Percentiles rank a stretch among this genome's conserved stretches.
Conservation (phyloP, 2,329 filamentous ascomycete species). For the Botrytis pseudocinerea region DNA sequence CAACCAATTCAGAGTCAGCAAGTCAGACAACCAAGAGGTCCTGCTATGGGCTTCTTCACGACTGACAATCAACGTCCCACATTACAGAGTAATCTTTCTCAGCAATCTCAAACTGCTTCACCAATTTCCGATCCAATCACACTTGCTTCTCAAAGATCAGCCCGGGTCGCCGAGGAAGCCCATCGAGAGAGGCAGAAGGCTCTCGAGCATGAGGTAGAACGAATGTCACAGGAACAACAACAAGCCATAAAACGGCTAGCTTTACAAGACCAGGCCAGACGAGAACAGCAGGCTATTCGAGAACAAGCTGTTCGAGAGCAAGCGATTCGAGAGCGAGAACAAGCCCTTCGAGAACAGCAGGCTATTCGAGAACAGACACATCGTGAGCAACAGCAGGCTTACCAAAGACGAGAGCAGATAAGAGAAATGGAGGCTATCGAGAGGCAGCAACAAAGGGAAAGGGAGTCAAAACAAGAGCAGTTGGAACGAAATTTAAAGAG, state of each 20-base stretch:
- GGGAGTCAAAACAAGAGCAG: conserved; percentile 9
- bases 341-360: conserved; percentile 8
- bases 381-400: conserved; percentile 6
- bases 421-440: conserved; percentile 14
- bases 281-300: conserved; percentile 5
- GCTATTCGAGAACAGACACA: neutral
- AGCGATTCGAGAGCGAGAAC: conserved; percentile 1
- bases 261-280: conserved; percentile 19
- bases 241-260: conserved; percentile 23
- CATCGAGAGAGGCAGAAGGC: conserved; percentile 5
- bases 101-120: conserved; percentile 13
- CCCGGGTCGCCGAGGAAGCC: conserved; percentile 14
- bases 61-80: conserved; percentile 34
- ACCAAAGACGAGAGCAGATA: neutral
- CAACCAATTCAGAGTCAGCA: conserved; percentile 28
- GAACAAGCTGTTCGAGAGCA: conserved; percentile 11
- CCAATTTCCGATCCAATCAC: conserved; percentile 9
- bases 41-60: conserved; percentile 38
- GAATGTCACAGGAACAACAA: conserved; percentile 14
- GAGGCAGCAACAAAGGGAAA: conserved; percentile 8
- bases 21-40: conserved; percentile 32
- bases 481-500: conserved; percentile 12
- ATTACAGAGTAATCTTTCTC: conserved; percentile 24
- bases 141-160: conserved; percentile 5
- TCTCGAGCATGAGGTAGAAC: conserved; percentile 11